Conservation (phyloP, 345 rosid genomes). For the Conringia planisiliqua region DNA sequence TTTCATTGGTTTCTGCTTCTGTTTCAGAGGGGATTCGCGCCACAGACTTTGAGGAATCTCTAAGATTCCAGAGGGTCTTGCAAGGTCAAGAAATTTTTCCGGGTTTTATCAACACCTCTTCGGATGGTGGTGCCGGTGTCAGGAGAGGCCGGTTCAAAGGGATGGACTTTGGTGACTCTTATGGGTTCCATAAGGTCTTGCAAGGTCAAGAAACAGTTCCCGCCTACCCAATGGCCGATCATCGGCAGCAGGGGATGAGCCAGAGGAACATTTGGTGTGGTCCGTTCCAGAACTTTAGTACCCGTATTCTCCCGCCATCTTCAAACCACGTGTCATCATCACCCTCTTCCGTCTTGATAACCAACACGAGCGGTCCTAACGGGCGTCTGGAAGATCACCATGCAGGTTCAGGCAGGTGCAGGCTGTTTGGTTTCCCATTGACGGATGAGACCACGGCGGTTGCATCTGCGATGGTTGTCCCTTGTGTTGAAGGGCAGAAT, state of each 20-base stretch:
- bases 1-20: not conserved
- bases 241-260: constrained; percentile 41
- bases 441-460: constrained; percentile 54
- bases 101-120: constrained; percentile 46
- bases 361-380: constrained; percentile 21
- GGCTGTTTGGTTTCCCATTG: constrained; percentile 90
- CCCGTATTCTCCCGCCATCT: constrained; percentile 37
- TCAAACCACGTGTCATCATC: constrained; percentile 60
- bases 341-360: constrained; percentile 70
- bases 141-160: constrained; percentile 43
- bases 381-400: constrained; percentile 7
- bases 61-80: constrained; percentile 99
- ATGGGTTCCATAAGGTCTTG: constrained; percentile 84
- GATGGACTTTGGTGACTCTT: constrained; percentile 62
- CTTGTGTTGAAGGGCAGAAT: constrained; percentile 49
- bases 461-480: constrained; percentile 30
- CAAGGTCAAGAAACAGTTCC: constrained; percentile 98
- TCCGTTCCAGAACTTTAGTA: constrained; percentile 39
- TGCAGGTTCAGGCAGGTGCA: constrained; percentile 55
- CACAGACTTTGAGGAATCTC: constrained; percentile 86
- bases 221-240: constrained; percentile 42
- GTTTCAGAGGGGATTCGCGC: constrained; percentile 69
- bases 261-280: constrained; percentile 58
- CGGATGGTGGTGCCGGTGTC: constrained; percentile 48
- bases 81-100: constrained; percentile 99